phyloP scores from a whole-genome alignment of 2,329 filamentous ascomycete species.

The Bipolaris bicolor region DNA sequence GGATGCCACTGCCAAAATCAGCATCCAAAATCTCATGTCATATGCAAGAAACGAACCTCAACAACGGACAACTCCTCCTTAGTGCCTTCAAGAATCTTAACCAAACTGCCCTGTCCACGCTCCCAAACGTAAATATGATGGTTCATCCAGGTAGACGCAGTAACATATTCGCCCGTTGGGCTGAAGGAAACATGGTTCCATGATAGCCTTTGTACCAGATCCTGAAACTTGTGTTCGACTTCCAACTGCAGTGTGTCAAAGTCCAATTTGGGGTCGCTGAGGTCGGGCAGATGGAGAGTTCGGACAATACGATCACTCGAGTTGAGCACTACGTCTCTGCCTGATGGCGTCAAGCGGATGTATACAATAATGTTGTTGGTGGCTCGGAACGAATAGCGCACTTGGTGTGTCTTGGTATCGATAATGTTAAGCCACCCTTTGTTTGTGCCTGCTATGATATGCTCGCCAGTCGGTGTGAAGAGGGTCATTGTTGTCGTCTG shows the following conservation, averaged over 20 bases:
- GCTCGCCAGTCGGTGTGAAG: slow-evolving; percentile 82
- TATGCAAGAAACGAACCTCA: slow-evolving; percentile 56
- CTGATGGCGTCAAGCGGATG: slow-evolving; percentile 81
- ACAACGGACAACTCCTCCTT: slow-evolving; percentile 96
- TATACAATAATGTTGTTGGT: slow-evolving; percentile 88
- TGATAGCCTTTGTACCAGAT: slow-evolving; percentile 90
- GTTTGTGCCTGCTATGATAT: slow-evolving; percentile 90
- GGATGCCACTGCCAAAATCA: slow-evolving; percentile 75
- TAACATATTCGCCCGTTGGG: slow-evolving; percentile 92
- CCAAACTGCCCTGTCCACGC: slow-evolving; percentile 86
- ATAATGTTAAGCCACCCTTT: slow-evolving; percentile 98
- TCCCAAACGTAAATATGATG: slow-evolving; percentile 99
- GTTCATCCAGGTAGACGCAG: slow-evolving; percentile 96
- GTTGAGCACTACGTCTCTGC: slow-evolving; percentile 87
- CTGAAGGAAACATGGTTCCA: slow-evolving; percentile 99
- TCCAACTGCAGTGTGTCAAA: slow-evolving; percentile 86
- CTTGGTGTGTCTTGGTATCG: slow-evolving; percentile 77
- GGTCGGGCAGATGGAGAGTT: slow-evolving; percentile 86
- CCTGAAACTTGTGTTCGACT: slow-evolving; percentile 97
- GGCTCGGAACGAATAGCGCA: slow-evolving; percentile 88
- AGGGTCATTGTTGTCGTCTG: slow-evolving; percentile 93
- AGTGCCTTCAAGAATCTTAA: slow-evolving; percentile 95
- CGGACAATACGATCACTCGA: slow-evolving; percentile 94
- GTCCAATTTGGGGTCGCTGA: slow-evolving; percentile 68
- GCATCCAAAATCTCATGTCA: not conserved